phyloP scores from a whole-genome alignment of 768 basidiomycete species.

The Lentinula detonsa region DNA sequence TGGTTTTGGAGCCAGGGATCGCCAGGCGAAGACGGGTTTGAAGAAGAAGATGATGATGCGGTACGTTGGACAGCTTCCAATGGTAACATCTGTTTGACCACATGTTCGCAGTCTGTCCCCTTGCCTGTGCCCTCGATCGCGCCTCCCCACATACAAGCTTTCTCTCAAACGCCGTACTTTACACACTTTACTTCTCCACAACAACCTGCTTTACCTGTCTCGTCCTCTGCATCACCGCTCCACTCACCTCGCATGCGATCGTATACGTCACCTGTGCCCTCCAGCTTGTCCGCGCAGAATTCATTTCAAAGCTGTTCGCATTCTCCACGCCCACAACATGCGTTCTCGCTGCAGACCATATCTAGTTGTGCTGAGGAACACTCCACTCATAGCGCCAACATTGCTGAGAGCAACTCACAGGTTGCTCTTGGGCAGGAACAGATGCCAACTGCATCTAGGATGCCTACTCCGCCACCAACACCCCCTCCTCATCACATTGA shows the following conservation, averaged over 20 bases:
- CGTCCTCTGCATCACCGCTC: neutral
- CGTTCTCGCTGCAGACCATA: neutral
- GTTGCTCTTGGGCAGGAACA: neutral
- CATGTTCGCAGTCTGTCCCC: neutral
- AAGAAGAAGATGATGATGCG: neutral
- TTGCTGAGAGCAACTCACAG: no score
- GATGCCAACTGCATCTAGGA: neutral
- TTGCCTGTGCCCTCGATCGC: neutral
- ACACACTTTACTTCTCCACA: neutral
- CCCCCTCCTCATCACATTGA: neutral
- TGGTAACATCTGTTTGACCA: no score
- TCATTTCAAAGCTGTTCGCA: neutral
- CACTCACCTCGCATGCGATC: neutral
- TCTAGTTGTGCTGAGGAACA: neutral
- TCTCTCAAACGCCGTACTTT: neutral
- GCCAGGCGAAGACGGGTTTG: neutral
- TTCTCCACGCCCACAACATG: neutral
- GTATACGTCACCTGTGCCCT: neutral
- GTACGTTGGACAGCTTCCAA: neutral
- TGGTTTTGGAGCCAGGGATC: neutral
- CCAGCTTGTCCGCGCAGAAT: neutral
- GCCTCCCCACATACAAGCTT: neutral
- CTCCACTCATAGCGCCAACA: neutral
- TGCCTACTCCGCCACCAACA: neutral
- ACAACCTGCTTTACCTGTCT: neutral